Conservation (phyloP, 2,329 filamentous ascomycete species). For the Diaporthe longicolla region DNA sequence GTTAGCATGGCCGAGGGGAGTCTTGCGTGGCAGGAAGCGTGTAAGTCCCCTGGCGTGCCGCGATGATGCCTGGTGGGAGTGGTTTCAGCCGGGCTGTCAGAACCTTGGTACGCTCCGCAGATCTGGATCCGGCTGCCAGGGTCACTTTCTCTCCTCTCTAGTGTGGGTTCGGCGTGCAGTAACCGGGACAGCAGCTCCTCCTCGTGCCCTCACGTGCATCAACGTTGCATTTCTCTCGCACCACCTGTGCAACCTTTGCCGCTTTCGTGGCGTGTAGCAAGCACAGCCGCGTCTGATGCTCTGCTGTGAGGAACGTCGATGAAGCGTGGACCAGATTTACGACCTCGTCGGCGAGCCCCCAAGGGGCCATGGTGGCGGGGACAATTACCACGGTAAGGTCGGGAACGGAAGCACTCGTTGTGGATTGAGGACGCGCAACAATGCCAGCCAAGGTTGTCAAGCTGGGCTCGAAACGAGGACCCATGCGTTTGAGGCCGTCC, state of each 20-base stretch:
- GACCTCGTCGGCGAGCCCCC: not conserved
- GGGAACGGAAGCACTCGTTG: no score
- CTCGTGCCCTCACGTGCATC: not conserved
- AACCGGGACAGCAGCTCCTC: not conserved
- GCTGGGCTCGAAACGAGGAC: conserved; percentile 26
- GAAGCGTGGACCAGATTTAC: not conserved
- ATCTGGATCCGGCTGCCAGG: conserved; percentile 22
- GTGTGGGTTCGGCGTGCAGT: no score
- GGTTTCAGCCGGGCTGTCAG: conserved; percentile 30
- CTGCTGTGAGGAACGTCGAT: conserved; percentile 7
- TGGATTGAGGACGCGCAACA: not conserved
- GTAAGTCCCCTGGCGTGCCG: not conserved
- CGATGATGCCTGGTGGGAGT: conserved; percentile 15
- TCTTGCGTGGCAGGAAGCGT: conserved; percentile 5
- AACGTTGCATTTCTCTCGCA: not conserved
- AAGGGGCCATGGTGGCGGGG: not conserved
- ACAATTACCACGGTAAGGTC: not conserved
- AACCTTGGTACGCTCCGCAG: conserved; percentile 14
- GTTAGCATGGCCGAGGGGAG: conserved; percentile 4
- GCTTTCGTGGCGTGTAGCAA: conserved; percentile 19
- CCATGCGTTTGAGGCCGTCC: conserved; percentile 18
- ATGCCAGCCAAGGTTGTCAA: not conserved
- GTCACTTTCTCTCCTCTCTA: not conserved
- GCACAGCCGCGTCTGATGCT: not conserved
- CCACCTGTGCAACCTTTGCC: conserved; percentile 6